phyloP scores from a whole-genome alignment of 2,329 filamentous ascomycete species.

The Penicillium sp. region DNA sequence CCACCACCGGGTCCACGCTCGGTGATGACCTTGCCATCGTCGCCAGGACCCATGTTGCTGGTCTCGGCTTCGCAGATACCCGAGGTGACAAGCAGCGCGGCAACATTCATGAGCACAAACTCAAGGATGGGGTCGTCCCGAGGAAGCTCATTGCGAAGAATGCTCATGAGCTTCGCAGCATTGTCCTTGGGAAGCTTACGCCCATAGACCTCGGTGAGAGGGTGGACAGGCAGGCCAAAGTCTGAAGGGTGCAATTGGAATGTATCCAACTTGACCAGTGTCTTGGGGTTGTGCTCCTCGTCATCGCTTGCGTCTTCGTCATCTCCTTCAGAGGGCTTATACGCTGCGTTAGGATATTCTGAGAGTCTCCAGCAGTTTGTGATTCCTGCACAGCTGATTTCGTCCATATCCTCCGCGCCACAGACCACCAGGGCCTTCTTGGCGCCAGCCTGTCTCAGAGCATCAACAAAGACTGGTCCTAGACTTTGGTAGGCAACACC shows the following conservation, averaged over 20 bases:
- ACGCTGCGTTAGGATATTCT: constrained; percentile 45
- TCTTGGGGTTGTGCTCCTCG: constrained; percentile 37
- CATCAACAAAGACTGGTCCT: constrained; percentile 82
- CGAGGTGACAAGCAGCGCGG: constrained; percentile 76
- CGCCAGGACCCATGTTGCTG: constrained; percentile 71
- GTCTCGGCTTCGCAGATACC: constrained; percentile 80
- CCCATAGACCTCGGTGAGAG: constrained; percentile 70
- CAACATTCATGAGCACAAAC: constrained; percentile 92
- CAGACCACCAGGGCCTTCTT: constrained; percentile 86
- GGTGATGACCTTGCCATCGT: constrained; percentile 71
- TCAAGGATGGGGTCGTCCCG: constrained; percentile 78
- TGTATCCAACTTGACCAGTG: constrained; percentile 58
- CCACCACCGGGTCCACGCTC: constrained; percentile 80
- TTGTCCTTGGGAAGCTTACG: constrained; percentile 85
- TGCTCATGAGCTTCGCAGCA: constrained; percentile 70
- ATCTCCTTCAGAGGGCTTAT: constrained; percentile 37
- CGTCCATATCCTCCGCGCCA: constrained; percentile 89
- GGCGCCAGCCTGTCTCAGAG: constrained; percentile 67
- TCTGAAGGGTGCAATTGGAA: constrained; percentile 77
- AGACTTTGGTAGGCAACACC: constrained; percentile 85
- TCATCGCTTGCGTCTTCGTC: constrained; percentile 36
- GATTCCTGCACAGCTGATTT: constrained; percentile 82
- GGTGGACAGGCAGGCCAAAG: constrained; percentile 73
- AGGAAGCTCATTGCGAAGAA: constrained; percentile 67
- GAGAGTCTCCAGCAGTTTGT: constrained; percentile 83